These are phyloP conservation scores for Tremellales sp. DNA, from an alignment of 1,284 basidiomycete genomes.

Conservation along the genomic window DNA sequence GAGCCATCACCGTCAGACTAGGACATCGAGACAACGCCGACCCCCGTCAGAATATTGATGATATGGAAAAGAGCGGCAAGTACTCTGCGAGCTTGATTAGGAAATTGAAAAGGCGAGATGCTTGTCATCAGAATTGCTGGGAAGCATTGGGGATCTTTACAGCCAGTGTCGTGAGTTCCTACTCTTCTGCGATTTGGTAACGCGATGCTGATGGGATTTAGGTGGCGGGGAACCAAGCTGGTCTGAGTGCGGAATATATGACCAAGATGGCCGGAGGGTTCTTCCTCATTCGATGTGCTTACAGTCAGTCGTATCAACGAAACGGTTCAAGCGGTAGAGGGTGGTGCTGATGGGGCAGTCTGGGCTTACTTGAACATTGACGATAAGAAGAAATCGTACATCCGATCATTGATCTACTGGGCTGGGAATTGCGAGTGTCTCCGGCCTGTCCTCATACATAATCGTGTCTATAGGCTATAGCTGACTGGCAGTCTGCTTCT, in stretches of 20 bases:
- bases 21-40: slow-evolving; percentile 29
- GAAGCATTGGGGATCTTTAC: slow-evolving; percentile 29
- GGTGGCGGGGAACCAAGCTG: slow-evolving; percentile 37
- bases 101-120: slow-evolving; percentile 30
- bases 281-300: slow-evolving; percentile 26
- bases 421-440: slow-evolving; percentile 32
- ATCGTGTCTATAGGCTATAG: background rate
- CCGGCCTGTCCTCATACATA: background rate
- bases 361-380: slow-evolving; percentile 30
- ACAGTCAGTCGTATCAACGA: too few species aligned
- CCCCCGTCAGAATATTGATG: slow-evolving; percentile 22
- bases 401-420: slow-evolving; percentile 29
- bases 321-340: background rate
- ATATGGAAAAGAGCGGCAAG: slow-evolving; percentile 32
- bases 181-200: background rate
- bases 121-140: slow-evolving; percentile 34
- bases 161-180: slow-evolving; percentile 27
- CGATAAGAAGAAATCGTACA: slow-evolving; percentile 15
- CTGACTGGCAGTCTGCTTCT: slow-evolving; percentile 18
- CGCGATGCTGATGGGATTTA: slow-evolving; percentile 3
- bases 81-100: slow-evolving; percentile 15
- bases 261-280: slow-evolving; percentile 30
- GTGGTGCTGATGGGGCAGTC: slow-evolving; percentile 17
- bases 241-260: slow-evolving; percentile 28
- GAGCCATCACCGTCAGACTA: slow-evolving; percentile 18